Evolutionary conservation across 139 green algal genomes (phyloP).

Genomic region (Raphidocelis subcapitata): DNA sequence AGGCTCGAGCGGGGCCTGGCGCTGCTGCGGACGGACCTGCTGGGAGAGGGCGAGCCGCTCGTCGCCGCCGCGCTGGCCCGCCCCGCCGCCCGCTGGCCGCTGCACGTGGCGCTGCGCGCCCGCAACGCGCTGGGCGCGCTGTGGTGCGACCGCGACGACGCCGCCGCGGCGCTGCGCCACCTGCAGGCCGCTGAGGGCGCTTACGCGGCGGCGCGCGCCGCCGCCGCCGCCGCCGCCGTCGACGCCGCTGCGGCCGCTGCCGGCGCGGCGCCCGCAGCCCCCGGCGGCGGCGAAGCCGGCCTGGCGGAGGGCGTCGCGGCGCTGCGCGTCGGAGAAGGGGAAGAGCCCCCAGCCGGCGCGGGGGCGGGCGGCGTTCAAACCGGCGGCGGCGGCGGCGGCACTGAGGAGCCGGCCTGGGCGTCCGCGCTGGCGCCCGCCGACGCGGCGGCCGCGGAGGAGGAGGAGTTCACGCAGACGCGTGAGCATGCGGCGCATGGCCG

Average conservation of each 20-base stretch:
- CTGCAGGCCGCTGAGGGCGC: slow-evolving; percentile 30
- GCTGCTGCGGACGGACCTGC: slow-evolving; percentile 55
- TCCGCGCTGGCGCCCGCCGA: not conserved
- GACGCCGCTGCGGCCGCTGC: not conserved
- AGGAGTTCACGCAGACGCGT: slow-evolving; percentile 32
- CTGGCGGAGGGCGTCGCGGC: no score
- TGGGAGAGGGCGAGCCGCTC: slow-evolving; percentile 30
- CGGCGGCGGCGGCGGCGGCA: not conserved
- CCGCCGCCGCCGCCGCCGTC: not conserved
- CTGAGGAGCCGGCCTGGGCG: not conserved
- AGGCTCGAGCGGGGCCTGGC: slow-evolving; percentile 35
- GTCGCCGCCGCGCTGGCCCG: slow-evolving; percentile 17
- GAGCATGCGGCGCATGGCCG: no score
- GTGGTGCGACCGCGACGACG: slow-evolving; percentile 28
- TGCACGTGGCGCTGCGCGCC: slow-evolving; percentile 20
- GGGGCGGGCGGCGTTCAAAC: no score
- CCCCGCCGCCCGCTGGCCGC: not conserved
- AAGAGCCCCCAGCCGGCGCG: no score
- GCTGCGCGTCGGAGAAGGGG: no score
- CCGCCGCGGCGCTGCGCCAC: slow-evolving; percentile 8
- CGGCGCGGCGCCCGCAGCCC: no score
- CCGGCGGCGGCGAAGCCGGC: no score
- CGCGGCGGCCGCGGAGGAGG: slow-evolving; percentile 20
- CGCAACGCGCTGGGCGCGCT: slow-evolving; percentile 51
- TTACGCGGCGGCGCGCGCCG: slow-evolving; percentile 2